phyloP scores from a whole-genome alignment of 169 alveolate genomes.

The Plasmodium reichenowi region DNA sequence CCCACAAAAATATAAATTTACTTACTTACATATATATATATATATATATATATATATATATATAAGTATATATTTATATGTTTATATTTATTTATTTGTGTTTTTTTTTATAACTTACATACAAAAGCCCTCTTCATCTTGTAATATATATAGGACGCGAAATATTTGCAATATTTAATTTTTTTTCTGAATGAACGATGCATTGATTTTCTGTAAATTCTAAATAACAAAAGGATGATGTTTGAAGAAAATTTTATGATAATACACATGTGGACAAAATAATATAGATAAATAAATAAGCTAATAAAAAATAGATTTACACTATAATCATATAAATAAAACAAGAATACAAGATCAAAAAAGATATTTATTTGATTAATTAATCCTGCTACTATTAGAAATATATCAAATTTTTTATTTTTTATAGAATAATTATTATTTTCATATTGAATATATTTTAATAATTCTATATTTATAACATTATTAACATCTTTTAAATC shows the following conservation, averaged over 20 bases:
- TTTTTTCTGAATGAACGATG: constrained; percentile 11
- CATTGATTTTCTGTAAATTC: constrained; percentile 22
- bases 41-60: not conserved
- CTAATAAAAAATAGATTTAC: constrained; percentile 19
- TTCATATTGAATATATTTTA: constrained; percentile 68
- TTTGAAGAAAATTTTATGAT: constrained; percentile 14
- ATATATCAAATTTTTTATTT: constrained; percentile 32
- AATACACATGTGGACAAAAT: constrained; percentile 25
- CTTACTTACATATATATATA: not conserved
- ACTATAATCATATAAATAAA: constrained; percentile 54
- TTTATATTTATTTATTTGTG: not conserved
- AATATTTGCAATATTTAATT: not conserved
- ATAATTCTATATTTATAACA: constrained; percentile 29
- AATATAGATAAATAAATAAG: constrained; percentile 33
- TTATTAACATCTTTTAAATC: constrained; percentile 44
- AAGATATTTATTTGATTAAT: constrained; percentile 67
- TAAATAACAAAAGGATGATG: not conserved
- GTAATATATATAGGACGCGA: not conserved
- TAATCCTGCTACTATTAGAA: constrained; percentile 31
- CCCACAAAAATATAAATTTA: not conserved
- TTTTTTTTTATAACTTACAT: constrained; percentile 16
- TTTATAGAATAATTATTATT: constrained; percentile 56
- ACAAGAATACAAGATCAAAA: constrained; percentile 38
- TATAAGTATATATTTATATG: not conserved
- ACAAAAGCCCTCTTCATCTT: not conserved